Base-by-base conservation (phyloP, 2,329 filamentous ascomycete species). In the Lasiodiplodia sp. region DNA sequence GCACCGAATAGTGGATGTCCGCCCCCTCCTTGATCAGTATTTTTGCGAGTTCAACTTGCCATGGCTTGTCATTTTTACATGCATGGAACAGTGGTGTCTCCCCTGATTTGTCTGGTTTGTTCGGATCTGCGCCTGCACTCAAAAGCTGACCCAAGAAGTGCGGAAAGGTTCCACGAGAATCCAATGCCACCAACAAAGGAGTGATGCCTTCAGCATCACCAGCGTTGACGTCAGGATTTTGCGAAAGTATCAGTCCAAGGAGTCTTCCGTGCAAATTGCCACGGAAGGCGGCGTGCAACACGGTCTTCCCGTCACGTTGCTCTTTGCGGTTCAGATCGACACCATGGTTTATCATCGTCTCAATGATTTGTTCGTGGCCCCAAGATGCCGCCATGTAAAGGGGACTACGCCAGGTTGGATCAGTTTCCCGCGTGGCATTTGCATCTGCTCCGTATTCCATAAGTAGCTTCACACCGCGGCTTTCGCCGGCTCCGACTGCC, bases 401-500 rank as follows among this genome's bases (percentile, higher is more conserved):
- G 14, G n/a, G 11, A 55, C 23, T 31, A 25, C 49, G 51, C 14
- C 18, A 21, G 6, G 2, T 25, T 2, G 18, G 21, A 5, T 28
- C 51, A 25, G 25, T 4, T 28, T 28, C 25, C 4, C 31, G 8
- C 8, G 7, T 31, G 1, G 31, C 31, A 10, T 31, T 18, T 25
- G 51, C 21, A 16, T 55, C 23, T 55, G 51, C 51, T 14, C 25
- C 51, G 23, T 4, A 31, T 4, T 31, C 2, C 21, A 55, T 3
- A n/a, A 55, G 51, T 12, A 55, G 3, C 4, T 55, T 11, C 1
- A 31, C 4, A 1, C 8, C 25, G 4, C 1, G 8, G 5, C n/a
- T 4, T 1, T 23, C 1, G 1, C n/a, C 11, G 3, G 7, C 3
- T 6, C 1, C 10, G 16, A 8, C 49, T 4, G 49, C 2, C 18